Conservation (phyloP, 495 filamentous ascomycete genomes). For the Annulohypoxylon maeteangense region DNA sequence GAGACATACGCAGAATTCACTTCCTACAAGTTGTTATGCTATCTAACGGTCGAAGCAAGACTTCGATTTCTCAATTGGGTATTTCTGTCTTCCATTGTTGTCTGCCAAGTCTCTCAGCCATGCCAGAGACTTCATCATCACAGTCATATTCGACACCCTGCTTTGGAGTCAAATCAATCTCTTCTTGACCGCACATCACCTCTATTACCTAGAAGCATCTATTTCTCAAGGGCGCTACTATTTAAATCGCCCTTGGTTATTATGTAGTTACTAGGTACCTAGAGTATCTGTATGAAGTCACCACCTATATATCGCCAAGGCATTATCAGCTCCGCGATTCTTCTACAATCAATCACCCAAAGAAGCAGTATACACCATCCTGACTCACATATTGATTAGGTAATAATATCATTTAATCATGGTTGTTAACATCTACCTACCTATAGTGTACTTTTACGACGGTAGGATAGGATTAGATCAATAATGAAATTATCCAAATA, state of each 20-base stretch:
- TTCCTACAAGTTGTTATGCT: constrained; percentile 8
- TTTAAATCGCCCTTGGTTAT: constrained; percentile 17
- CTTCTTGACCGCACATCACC: constrained; percentile 1
- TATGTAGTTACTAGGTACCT: not conserved
- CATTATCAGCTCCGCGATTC: not conserved
- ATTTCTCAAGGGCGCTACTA: not conserved
- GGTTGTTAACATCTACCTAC: not conserved
- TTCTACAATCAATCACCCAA: not conserved
- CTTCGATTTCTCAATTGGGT: constrained; percentile 32
- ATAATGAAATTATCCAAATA: not conserved
- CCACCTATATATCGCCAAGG: too few relatives aligned
- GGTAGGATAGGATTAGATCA: not conserved
- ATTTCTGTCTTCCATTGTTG: constrained; percentile 12
- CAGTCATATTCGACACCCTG: not conserved
- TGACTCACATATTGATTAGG: too few relatives aligned
- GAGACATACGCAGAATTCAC: constrained; percentile 19
- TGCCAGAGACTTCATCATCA: constrained; percentile 12
- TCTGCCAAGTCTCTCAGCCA: constrained; percentile 38
- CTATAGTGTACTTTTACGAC: too few relatives aligned
- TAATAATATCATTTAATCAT: not conserved
- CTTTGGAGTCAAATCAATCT: not conserved
- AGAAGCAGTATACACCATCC: not conserved
- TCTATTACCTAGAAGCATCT: not conserved
- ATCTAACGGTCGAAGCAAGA: constrained; percentile 33
- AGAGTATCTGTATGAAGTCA: too few relatives aligned